phyloP scores from a whole-genome alignment of 73 alveolate genomes.

The Vitrella brassicaformis region DNA sequence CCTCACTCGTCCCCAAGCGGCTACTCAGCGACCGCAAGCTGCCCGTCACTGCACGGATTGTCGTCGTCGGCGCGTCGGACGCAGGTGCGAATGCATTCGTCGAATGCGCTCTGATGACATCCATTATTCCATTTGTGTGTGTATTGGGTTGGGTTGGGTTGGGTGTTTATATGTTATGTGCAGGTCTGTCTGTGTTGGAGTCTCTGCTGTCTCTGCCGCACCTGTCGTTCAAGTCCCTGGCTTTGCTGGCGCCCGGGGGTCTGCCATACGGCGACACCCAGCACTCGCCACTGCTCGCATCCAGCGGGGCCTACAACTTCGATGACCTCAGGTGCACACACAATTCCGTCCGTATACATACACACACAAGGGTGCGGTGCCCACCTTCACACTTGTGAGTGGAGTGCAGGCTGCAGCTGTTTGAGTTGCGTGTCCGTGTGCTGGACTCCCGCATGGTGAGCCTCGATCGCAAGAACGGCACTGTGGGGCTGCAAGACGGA shows the following conservation, averaged over 20 bases:
- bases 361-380: too few species aligned
- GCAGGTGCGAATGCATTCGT: too few species aligned
- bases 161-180: not conserved
- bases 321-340: not conserved
- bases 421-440: conserved; percentile 66
- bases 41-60: conserved; percentile 83
- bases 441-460: conserved; percentile 68
- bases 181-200: conserved; percentile 78
- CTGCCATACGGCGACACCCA: conserved; percentile 55
- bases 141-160: not conserved
- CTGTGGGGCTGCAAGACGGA: conserved; percentile 70
- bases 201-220: conserved; percentile 76
- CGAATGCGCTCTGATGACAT: not conserved
- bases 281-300: conserved; percentile 25
- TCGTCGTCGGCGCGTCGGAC: conserved; percentile 75
- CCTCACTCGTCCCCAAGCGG: too few species aligned
- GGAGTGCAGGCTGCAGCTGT: too few species aligned
- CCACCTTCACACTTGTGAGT: too few species aligned
- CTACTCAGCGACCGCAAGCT: too few species aligned
- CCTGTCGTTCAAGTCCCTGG: conserved; percentile 69
- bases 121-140: not conserved
- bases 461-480: conserved; percentile 66
- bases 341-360: too few species aligned
- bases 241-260: conserved; percentile 81
- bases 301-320: conserved; percentile 1